Evolutionary conservation across 192 early-diverging fungal genomes (phyloP), one percentile per base, ranked within the genome.

Genomic region (Paraglomus occultum): DNA sequence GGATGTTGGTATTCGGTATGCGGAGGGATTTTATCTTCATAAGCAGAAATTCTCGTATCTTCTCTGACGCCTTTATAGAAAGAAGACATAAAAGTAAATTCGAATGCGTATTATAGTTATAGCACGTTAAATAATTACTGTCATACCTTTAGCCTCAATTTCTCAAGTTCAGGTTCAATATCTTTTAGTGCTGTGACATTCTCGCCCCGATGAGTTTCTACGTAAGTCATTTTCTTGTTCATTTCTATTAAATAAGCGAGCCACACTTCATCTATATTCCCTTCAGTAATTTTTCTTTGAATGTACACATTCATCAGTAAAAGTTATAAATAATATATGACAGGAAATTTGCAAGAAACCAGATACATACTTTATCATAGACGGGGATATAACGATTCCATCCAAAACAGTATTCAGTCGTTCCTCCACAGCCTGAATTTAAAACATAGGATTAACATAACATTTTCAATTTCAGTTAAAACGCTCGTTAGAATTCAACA

Each of bases 241-340:
- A 99, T 82, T n/a, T 93, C 93, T 8, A 85, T 73, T 63, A 97
- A 70, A 53, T 92, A 90, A 39, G 85, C 80, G 20, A 96, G 70
- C 86, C 95, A 99, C 52, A 87, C 81, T 61, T 96, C 95, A 73
- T 97, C 93, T 51, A 97, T 88, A 51, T 97, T 94, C 12, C 89
- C 91, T 73, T 97, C 92, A 65, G 87, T 92, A 72, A 99, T 96
- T 74, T 89, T 92, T 39, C 88, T 81, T 67, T 81, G 81, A 31
- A 31, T 31, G 31, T 31, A 31, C 31, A 31, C 31, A 31, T 31
- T n/a, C 22, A 15, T 44, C 31, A 31, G 31, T 31, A 3, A 3
- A 31, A 31, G 31, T 3, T 2, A 31, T 31, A 31, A 52, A 52
- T 52, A 52, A 22, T 52, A 52, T 18, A 18, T 52, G 2, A 31